Evolutionary conservation across 1,284 basidiomycete genomes (phyloP).

Genomic region (Chalciporus sp.): DNA sequence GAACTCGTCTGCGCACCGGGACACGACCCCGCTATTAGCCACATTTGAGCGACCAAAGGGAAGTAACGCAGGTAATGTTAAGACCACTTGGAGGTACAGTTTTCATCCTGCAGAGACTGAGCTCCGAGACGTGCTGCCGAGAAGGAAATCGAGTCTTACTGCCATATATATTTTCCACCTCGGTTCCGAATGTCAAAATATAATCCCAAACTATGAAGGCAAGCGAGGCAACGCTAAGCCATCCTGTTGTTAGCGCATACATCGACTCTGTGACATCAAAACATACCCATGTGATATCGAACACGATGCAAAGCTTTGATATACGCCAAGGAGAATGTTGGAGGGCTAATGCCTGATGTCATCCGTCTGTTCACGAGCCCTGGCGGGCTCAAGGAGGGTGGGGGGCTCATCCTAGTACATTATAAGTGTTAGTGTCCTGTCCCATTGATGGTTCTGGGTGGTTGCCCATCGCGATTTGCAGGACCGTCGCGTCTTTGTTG

Average conservation of each 20-base stretch:
- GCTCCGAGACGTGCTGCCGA: background rate
- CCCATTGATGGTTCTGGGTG: too few relatives aligned
- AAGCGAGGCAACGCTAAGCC: constrained; percentile 1
- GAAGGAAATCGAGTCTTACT: background rate
- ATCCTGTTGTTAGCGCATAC: background rate
- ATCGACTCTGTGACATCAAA: background rate
- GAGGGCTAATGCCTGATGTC: background rate
- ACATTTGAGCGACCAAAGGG: background rate
- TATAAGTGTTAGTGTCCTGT: too few relatives aligned
- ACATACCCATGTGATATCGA: background rate
- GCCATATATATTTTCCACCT: constrained; percentile 12
- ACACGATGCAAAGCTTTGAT: background rate
- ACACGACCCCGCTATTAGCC: constrained; percentile 48
- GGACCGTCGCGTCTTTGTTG: too few relatives aligned
- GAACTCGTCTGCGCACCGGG: constrained; percentile 92
- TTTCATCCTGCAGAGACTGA: background rate
- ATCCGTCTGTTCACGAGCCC: background rate
- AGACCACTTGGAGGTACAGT: constrained; percentile 9
- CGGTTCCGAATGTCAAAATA: constrained; percentile 1
- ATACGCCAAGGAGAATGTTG: background rate
- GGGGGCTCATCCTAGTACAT: too few relatives aligned
- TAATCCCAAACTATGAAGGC: constrained; percentile 10
- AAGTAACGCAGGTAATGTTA: constrained; percentile 4
- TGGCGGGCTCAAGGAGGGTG: background rate
- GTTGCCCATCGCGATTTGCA: too few relatives aligned